Percentiles rank a stretch among this genome's conserved stretches.
These are phyloP conservation scores for Paraphaeosphaeria minitans DNA, from an alignment of 2,329 filamentous ascomycete species.

Conservation along the genomic window DNA sequence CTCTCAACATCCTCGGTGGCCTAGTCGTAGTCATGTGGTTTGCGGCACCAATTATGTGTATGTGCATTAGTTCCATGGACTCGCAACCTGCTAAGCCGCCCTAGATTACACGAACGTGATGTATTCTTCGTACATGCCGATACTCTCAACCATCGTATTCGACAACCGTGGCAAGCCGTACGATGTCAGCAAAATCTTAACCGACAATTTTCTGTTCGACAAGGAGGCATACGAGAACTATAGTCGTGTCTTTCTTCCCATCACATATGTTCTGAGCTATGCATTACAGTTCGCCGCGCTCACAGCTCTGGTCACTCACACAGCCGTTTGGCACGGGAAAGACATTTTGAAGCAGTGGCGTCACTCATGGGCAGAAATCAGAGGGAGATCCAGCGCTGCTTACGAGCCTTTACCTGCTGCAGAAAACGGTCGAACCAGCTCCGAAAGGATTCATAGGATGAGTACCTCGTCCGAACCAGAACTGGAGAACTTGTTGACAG, in stretches of 20 bases:
- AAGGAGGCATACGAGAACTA: slow-evolving; percentile 77
- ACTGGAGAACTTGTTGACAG: slow-evolving; percentile 62
- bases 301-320: slow-evolving; percentile 79
- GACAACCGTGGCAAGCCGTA: slow-evolving; percentile 83
- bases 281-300: slow-evolving; percentile 84
- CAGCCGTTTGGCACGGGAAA: slow-evolving; percentile 80
- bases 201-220: slow-evolving; percentile 78
- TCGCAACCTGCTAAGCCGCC: not conserved
- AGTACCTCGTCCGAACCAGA: slow-evolving; percentile 45
- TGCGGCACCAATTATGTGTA: slow-evolving; percentile 73
- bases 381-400: slow-evolving; percentile 35
- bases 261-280: slow-evolving; percentile 87
- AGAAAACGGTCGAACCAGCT: slow-evolving; percentile 43
- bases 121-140: slow-evolving; percentile 84
- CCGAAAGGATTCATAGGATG: slow-evolving; percentile 25
- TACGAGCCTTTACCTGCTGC: slow-evolving; percentile 44
- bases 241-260: slow-evolving; percentile 81
- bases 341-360: slow-evolving; percentile 82
- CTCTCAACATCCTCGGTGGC: slow-evolving; percentile 81
- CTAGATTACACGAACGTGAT: slow-evolving; percentile 75
- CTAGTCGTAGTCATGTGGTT: slow-evolving; percentile 86
- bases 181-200: slow-evolving; percentile 80
- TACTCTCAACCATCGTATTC: slow-evolving; percentile 82
- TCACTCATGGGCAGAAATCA: slow-evolving; percentile 68
- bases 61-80: slow-evolving; percentile 17